Evolutionary conservation across 1,284 basidiomycete genomes (phyloP).

Genomic region (Malassezia globosa): DNA sequence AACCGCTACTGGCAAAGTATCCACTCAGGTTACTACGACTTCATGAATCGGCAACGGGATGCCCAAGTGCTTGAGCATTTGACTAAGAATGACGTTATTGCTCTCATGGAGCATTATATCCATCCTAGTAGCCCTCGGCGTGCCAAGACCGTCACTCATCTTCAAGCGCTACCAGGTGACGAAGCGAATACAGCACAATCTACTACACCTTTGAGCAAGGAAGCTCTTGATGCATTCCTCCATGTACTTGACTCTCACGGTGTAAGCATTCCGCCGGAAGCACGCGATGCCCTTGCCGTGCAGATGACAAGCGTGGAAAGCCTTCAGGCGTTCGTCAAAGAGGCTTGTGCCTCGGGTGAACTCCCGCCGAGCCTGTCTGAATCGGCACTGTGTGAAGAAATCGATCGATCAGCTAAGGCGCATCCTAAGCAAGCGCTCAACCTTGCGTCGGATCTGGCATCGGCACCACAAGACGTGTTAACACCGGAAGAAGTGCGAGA

Average conservation of each 20-base stretch:
- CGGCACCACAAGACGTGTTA: constrained; percentile 51
- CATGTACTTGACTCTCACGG: constrained; percentile 53
- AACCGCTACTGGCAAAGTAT: constrained; percentile 56
- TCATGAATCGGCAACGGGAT: constrained; percentile 56
- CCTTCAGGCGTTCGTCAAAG: constrained; percentile 29
- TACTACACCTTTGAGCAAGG: constrained; percentile 56
- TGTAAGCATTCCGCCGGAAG: constrained; percentile 54
- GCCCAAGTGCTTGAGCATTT: constrained; percentile 57
- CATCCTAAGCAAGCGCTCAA: constrained; percentile 52
- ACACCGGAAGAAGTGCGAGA: constrained; percentile 57
- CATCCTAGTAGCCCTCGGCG: constrained; percentile 49
- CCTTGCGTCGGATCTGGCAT: constrained; percentile 44
- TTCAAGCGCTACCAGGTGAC: constrained; percentile 46
- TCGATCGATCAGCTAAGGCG: constrained; percentile 57
- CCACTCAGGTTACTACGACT: constrained; percentile 49
- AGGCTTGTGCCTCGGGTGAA: constrained; percentile 44
- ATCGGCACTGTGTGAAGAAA: constrained; percentile 51
- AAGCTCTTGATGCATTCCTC: constrained; percentile 60
- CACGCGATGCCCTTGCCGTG: constrained; percentile 51
- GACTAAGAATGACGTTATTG: constrained; percentile 66
- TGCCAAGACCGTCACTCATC: constrained; percentile 31
- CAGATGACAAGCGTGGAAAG: constrained; percentile 50
- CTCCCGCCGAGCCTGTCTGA: constrained; percentile 50
- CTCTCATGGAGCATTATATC: constrained; percentile 61
- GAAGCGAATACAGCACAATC: constrained; percentile 46